Conservation (phyloP, 2,329 filamentous ascomycete species). For the Mycosphaerelloides madeirae region DNA sequence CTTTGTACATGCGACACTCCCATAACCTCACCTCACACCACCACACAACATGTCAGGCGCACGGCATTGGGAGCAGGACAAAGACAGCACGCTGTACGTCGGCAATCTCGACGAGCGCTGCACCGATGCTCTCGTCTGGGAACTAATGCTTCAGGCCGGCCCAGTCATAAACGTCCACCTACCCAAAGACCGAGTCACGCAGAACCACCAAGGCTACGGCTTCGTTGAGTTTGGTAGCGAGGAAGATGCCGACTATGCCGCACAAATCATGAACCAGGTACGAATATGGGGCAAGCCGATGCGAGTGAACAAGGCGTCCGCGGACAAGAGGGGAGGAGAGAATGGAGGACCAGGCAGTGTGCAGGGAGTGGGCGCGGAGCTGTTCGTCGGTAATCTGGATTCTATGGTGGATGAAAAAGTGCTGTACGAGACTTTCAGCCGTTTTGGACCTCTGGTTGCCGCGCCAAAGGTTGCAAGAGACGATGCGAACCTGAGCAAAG, state of each 20-base stretch:
- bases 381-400: constrained; percentile 95
- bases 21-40: neutral
- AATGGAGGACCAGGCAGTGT: constrained; percentile 92
- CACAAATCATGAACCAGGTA: constrained; percentile 93
- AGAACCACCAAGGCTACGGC: constrained; percentile 94
- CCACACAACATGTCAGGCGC: constrained; percentile 58
- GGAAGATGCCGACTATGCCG: constrained; percentile 92
- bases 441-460: constrained; percentile 80
- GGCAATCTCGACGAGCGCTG: constrained; percentile 98
- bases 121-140: constrained; percentile 84
- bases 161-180: constrained; percentile 97
- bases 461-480: constrained; percentile 90
- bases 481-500: constrained; percentile 81
- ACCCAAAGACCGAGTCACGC: constrained; percentile 95
- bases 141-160: constrained; percentile 96
- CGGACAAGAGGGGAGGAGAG: constrained; percentile 86
- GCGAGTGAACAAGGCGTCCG: constrained; percentile 88
- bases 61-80: constrained; percentile 87
- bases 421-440: constrained; percentile 88
- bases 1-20: constrained; percentile 2
- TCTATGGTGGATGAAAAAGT: constrained; percentile 92
- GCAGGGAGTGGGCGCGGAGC: constrained; percentile 83
- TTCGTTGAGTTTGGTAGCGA: constrained; percentile 98
- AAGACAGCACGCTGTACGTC: constrained; percentile 95
- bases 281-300: constrained; percentile 90